phyloP scores from a whole-genome alignment of 2,329 filamentous ascomycete genomes.

The Penicillium italicum region DNA sequence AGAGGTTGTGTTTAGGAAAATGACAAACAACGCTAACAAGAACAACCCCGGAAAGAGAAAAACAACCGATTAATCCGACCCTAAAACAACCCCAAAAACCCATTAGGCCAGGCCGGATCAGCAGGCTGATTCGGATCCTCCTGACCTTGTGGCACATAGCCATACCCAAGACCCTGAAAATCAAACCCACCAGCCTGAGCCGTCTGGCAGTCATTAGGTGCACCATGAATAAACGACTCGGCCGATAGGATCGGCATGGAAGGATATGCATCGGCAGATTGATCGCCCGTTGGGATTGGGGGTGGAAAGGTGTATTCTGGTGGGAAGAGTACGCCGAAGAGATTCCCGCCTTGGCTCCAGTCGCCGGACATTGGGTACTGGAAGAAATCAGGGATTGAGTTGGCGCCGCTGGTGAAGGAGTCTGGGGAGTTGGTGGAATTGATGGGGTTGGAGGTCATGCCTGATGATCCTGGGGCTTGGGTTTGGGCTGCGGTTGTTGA shows the following conservation, averaged over 20 bases:
- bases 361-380: conserved; percentile 87
- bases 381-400: conserved; percentile 63
- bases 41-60: background rate
- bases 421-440: conserved; percentile 21
- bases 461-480: background rate
- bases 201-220: background rate
- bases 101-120: conserved; percentile 14
- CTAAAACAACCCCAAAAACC: conserved; percentile 22
- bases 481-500: background rate
- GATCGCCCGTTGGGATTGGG: background rate
- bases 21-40: background rate
- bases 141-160: conserved; percentile 2
- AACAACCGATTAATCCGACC: background rate
- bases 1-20: background rate
- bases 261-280: background rate
- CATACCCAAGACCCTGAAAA: conserved; percentile 6
- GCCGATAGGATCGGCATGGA: conserved; percentile 17
- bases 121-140: conserved; percentile 4
- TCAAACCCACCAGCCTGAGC: background rate
- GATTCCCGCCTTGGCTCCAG: conserved; percentile 56
- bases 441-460: conserved; percentile 5
- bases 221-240: conserved; percentile 18
- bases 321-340: conserved; percentile 26
- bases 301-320: conserved; percentile 5
- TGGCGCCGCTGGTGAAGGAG: conserved; percentile 24